Conservation (phyloP, 805 yeast genomes). For the Ogataea allantospora region DNA sequence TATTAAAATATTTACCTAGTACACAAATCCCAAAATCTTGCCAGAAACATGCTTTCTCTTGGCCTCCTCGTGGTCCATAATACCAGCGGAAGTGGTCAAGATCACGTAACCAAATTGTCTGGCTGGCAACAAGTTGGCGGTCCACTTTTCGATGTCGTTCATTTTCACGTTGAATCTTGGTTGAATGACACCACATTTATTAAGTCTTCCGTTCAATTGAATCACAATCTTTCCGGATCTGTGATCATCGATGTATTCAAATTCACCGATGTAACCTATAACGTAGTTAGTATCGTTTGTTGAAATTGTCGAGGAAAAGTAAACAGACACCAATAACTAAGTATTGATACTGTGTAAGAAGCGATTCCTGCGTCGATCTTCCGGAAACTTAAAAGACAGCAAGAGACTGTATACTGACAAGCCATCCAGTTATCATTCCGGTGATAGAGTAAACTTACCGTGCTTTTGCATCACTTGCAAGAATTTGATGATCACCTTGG, state of each 20-base stretch:
- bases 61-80: conserved; percentile 99
- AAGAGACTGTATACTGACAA: conserved; percentile 79
- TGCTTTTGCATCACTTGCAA: conserved; percentile 97
- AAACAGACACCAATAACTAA: conserved; percentile 48
- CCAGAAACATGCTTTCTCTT: conserved; percentile 99
- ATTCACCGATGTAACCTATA: conserved; percentile 87
- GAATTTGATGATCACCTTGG: conserved; percentile 97
- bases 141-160: conserved; percentile 97
- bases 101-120: conserved; percentile 99
- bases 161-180: conserved; percentile 98
- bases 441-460: conserved; percentile 59
- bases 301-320: conserved; percentile 60
- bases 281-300: conserved; percentile 34
- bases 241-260: conserved; percentile 99
- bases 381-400: conserved; percentile 99
- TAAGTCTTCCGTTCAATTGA: conserved; percentile 96
- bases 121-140: conserved; percentile 96
- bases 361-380: conserved; percentile 53
- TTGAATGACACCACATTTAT: conserved; percentile 98
- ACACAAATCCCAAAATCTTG: conserved; percentile 97
- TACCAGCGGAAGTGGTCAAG: conserved; percentile 99
- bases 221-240: conserved; percentile 98
- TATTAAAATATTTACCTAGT: conserved; percentile 47
- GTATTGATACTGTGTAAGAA: conserved; percentile 61
- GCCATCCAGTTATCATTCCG: conserved; percentile 99